Evolutionary conservation across 305 asterid species (phyloP).

Genomic region (Ilex paraguariensis): DNA sequence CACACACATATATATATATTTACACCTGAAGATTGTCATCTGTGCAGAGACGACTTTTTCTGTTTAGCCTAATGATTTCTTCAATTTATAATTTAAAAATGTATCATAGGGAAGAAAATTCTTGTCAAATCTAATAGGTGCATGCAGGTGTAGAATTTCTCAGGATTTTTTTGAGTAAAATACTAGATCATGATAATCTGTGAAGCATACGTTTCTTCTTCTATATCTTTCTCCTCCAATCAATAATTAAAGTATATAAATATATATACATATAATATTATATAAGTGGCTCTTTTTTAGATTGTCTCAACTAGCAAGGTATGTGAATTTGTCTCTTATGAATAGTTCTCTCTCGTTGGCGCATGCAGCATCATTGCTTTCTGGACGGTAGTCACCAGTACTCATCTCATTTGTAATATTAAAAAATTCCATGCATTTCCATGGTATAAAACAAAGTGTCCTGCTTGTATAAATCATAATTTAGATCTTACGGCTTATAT

Average conservation of each 20-base stretch:
- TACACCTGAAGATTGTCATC: no score
- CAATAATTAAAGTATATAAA: background rate
- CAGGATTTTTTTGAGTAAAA: background rate
- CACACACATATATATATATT: no score
- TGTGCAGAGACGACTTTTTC: no score
- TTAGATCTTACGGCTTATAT: no score
- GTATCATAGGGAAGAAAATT: no score
- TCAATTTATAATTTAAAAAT: no score
- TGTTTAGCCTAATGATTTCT: no score
- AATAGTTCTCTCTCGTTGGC: slow-evolving; percentile 11
- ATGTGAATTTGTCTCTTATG: slow-evolving; percentile 32
- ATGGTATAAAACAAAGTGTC: no score
- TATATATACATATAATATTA: slow-evolving; percentile 8
- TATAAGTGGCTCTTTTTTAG: slow-evolving; percentile 19
- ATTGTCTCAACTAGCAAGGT: slow-evolving; percentile 16
- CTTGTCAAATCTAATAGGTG: background rate
- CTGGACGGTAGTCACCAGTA: slow-evolving; percentile 14
- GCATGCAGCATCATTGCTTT: slow-evolving; percentile 11
- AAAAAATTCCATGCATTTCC: no score
- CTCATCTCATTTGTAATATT: slow-evolving; percentile 8
- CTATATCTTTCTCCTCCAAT: background rate
- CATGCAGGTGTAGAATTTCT: no score
- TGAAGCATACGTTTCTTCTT: background rate
- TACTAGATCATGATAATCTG: background rate
- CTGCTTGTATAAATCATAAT: no score